Percentiles rank a stretch among this genome's conserved stretches.
These are phyloP conservation scores for Globisporangium alternatum DNA, from an alignment of 352 stramenopile genomes.

Conservation along the genomic window DNA sequence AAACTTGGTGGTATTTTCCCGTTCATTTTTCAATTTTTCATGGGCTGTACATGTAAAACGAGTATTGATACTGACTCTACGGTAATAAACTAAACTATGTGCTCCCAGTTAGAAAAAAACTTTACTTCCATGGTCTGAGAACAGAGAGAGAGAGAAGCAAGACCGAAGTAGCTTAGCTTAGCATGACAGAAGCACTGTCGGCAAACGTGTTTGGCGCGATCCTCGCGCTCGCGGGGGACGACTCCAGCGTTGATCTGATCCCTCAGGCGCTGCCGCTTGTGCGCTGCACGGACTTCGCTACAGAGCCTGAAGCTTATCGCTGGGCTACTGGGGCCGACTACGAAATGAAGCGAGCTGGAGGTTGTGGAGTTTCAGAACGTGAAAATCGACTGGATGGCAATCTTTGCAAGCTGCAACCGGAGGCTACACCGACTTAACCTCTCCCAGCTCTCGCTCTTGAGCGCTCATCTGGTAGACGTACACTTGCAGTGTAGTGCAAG, in stretches of 20 bases:
- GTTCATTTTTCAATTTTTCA: too few relatives aligned
- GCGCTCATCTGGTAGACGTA: background rate
- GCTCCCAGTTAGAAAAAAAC: too few relatives aligned
- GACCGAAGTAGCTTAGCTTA: too few relatives aligned
- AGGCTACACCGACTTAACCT: slow-evolving; percentile 5
- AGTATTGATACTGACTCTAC: too few relatives aligned
- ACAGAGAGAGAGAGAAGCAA: background rate
- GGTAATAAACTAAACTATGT: too few relatives aligned
- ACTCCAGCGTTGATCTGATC: background rate
- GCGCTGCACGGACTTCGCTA: background rate
- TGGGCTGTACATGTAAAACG: too few relatives aligned
- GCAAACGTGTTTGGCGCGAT: background rate
- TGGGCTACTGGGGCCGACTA: background rate
- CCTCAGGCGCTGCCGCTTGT: background rate
- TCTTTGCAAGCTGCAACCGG: slow-evolving; percentile 3
- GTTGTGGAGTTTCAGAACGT: background rate
- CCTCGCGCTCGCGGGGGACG: background rate
- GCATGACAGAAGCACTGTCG: background rate
- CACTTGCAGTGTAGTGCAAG: slow-evolving; percentile 1
- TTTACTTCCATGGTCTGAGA: too few relatives aligned
- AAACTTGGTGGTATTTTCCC: too few relatives aligned
- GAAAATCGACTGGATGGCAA: background rate
- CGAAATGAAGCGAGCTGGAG: background rate
- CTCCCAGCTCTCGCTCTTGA: slow-evolving; percentile 1
- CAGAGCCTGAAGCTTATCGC: background rate